These are phyloP conservation scores for Pelargonium fulgidum DNA, from an alignment of 441 rosid species.

Conservation along the genomic window DNA sequence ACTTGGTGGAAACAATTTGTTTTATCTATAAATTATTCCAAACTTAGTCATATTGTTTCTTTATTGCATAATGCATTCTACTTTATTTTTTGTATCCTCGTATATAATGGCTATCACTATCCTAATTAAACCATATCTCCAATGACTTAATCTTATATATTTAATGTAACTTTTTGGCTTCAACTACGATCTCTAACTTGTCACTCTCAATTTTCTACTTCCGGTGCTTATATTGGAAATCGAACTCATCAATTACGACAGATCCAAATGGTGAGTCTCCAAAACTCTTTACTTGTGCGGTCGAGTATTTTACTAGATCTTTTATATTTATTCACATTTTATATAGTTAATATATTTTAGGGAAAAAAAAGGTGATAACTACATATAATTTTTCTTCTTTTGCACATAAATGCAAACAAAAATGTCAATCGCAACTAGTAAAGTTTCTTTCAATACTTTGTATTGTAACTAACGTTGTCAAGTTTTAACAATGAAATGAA, in stretches of 20 bases:
- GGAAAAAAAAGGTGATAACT: too few species aligned
- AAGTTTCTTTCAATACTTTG: too few species aligned
- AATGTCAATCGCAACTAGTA: too few species aligned
- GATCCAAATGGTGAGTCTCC: slow-evolving; percentile 4
- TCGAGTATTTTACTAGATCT: too few species aligned
- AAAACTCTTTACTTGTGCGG: background rate
- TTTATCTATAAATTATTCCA: too few species aligned
- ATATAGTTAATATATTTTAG: too few species aligned
- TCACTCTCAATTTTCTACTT: background rate
- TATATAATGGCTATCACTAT: background rate
- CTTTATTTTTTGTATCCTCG: background rate
- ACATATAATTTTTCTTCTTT: too few species aligned
- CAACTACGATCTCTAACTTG: background rate
- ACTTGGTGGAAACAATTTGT: too few species aligned
- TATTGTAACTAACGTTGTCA: too few species aligned
- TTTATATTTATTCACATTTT: too few species aligned
- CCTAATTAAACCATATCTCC: background rate
- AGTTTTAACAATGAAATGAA: too few species aligned
- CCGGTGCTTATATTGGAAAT: background rate
- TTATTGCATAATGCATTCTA: background rate
- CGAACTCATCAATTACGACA: background rate
- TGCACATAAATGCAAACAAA: too few species aligned
- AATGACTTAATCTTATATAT: background rate
- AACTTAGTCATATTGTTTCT: background rate
- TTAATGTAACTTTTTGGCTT: background rate